Percentiles rank a stretch among this genome's conserved stretches.
Conservation (phyloP, 1,139 yeast genomes). For the Geotrichum klebahnii region DNA sequence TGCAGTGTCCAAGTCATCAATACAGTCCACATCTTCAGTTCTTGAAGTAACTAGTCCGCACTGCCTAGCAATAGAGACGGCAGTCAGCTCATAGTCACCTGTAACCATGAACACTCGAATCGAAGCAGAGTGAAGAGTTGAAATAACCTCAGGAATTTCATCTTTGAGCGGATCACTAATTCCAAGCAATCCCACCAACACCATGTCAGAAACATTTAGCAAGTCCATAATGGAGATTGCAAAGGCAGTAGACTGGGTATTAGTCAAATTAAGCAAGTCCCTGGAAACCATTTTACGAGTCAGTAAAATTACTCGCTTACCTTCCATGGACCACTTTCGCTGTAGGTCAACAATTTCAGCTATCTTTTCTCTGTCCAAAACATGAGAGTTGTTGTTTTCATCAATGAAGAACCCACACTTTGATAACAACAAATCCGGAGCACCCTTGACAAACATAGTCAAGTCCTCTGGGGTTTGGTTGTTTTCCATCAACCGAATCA, state of each 20-base stretch:
- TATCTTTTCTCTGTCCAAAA: background rate
- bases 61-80: constrained; percentile 46
- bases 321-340: constrained; percentile 42
- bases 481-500: constrained; percentile 33
- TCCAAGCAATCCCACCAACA: constrained; percentile 45
- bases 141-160: constrained; percentile 41
- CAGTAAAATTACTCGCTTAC: constrained; percentile 46
- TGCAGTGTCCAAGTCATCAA: background rate
- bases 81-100: constrained; percentile 51
- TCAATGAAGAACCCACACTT: constrained; percentile 35
- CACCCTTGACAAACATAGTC: constrained; percentile 45
- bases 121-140: constrained; percentile 44
- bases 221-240: constrained; percentile 7
- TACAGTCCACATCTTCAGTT: constrained; percentile 30
- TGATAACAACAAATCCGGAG: constrained; percentile 46
- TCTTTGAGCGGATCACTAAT: constrained; percentile 50
- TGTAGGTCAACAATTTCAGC: constrained; percentile 36
- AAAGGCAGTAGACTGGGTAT: constrained; percentile 1
- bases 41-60: constrained; percentile 41
- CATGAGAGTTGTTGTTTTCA: constrained; percentile 20
- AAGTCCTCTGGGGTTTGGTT: background rate
- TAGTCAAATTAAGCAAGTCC: background rate
- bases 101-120: constrained; percentile 50
- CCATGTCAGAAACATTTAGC: constrained; percentile 18
- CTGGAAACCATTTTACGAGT: background rate